Evolutionary conservation across 2,329 filamentous ascomycete species (phyloP), one percentile per base, ranked within the genome.

Genomic region (Colletotrichum gloeosporioides): DNA sequence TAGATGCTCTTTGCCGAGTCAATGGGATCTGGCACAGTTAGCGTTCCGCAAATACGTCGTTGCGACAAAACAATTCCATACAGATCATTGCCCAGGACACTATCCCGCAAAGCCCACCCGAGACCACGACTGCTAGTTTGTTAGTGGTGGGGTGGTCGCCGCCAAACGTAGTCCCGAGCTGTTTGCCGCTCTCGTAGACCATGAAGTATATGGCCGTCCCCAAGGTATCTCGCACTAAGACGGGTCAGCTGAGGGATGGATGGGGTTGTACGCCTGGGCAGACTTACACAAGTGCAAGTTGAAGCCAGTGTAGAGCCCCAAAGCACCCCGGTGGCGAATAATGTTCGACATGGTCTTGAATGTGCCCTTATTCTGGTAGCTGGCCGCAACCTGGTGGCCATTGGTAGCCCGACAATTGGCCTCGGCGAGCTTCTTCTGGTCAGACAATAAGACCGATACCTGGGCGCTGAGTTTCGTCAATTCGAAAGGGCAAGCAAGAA

Each of bases 381-480:
- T 95, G 71, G 90, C 86, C 27, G 92, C 92, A 67, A 93, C 89
- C 15, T 89, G 89, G 78, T 90, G 92, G 80, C 88, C 91, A 78
- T 90, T 88, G 27, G 86, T 84, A 71, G 85, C 85, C 10, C 81
- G 83, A 62, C 82, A 84, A 32, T 77, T 78, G 32, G 78, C 71
- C 59, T 78, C 74, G 57, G 84, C 82, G 62, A 78, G 77, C 65
- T 88, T 86, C 77, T 88, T 88, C 78, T 90, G 88, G 74, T 90
- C 88, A 22, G 93, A 93, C 87, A 96, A 91, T 75, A 96, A 87
- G 13, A 96, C 94, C 3, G 95, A 96, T 25, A 97, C 94, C 83
- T 98, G 95, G 18, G 95, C 95, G 83, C 94, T 96, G 75, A 97
- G 89, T 84, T 98, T 98, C n/a, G 95, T 96, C 83, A 98, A 89